Evolutionary conservation across 2,329 filamentous ascomycete genomes (phyloP), one percentile per base, ranked within the genome.

Genomic region (Trichoderma endophyticum): DNA sequence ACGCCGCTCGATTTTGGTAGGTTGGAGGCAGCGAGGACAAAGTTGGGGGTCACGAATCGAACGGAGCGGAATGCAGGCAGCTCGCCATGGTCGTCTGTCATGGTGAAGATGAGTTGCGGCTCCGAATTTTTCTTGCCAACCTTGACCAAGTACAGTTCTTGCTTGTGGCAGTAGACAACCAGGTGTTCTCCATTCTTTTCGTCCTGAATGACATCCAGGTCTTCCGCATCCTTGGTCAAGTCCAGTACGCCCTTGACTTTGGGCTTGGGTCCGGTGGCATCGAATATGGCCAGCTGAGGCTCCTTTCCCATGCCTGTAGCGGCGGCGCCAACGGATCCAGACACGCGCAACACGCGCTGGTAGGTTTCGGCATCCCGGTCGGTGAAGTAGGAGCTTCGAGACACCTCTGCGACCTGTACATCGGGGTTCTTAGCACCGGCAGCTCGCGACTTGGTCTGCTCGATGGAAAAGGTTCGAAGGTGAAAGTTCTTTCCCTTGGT

Each of bases 401-500:
- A 85, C 30, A 86, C 75, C 80, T 90, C 88, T 66, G 83, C 77
- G 72, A 91, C 83, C 76, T 81, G 83, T 73, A 76, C 76, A 59
- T 78, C 75, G 64, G 79, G 74, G 14, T 72, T 74, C 73, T 78
- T 77, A 51, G 75, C 76, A 64, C 79, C 78, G 57, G 77, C 74
- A 74, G 78, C 69, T 66, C 80, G 76, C 72, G 79, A 70, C 71
- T 82, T 82, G 77, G 78, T 74, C 75, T 80, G 75, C 69, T 85
- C 81, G 74, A 96, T 86, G 74, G 87, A 85, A 77, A 97, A 92
- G 11, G 93, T 87, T 75, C 94, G 89, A 75, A 98, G 89, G 82
- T 98, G 95, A 78, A 93, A 87, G 80, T 98, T 98, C 79, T 89
- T 92, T 75, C 92, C 93, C 75, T 90, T 90, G 76, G 90, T 86